phyloP scores from a whole-genome alignment of 345 rosid species.

The Bruguiera sexangula region DNA sequence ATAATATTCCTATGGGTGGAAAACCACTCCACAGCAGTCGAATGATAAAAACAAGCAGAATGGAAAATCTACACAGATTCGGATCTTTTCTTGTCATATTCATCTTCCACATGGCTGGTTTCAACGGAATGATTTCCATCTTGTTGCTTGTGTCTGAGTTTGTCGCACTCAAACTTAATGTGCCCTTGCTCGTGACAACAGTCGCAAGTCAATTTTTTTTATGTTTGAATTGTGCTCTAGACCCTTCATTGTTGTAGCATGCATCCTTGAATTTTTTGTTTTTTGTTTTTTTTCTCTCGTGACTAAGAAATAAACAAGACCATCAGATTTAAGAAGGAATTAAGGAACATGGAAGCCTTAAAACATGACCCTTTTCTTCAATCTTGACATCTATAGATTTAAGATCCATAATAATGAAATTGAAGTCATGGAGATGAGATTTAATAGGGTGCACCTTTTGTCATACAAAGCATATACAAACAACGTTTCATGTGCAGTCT shows the following conservation, averaged over 20 bases:
- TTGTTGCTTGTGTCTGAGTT: not conserved
- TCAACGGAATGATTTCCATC: not conserved
- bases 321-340: not conserved
- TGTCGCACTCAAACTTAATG: not conserved
- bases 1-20: not conserved
- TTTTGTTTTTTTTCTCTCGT: not conserved
- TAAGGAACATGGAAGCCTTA: not conserved
- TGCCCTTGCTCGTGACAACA: not conserved
- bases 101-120: not conserved
- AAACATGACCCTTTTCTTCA: not conserved
- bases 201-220: not conserved
- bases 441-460: not conserved
- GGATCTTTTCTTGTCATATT: not conserved
- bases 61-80: not conserved
- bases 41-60: not conserved
- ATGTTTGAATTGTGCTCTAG: not conserved
- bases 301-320: not conserved
- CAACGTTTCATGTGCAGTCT: not conserved
- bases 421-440: not conserved
- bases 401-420: not conserved
- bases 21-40: not conserved
- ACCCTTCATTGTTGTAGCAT: not conserved
- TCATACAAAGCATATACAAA: not conserved
- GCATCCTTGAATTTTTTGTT: not conserved
- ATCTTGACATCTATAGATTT: not conserved